Percentiles rank a stretch among this genome's conserved stretches.
Conservation (phyloP, 225 moss, liverwort and hornwort species). For the Marchantia polymorpha region DNA sequence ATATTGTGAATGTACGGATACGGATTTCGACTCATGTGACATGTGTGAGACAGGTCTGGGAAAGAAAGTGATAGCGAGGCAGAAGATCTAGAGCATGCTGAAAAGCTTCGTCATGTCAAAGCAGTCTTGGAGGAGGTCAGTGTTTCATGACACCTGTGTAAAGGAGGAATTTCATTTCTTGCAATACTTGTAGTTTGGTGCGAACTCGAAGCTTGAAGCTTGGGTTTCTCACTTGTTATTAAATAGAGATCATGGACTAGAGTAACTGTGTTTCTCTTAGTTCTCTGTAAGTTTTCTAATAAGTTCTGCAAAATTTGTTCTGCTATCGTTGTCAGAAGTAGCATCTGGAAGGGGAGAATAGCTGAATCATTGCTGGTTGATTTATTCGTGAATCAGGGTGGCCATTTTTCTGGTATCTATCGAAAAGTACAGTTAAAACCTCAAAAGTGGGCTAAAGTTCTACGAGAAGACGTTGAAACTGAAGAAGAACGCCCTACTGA, state of each 20-base stretch:
- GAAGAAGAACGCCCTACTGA: slow-evolving; percentile 87
- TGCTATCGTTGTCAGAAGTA: neutral
- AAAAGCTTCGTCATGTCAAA: slow-evolving; percentile 97
- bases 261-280: too few species aligned
- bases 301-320: too few species aligned
- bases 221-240: neutral
- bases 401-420: slow-evolving; percentile 98
- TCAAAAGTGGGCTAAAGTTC: slow-evolving; percentile 86
- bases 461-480: slow-evolving; percentile 78
- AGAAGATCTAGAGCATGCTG: slow-evolving; percentile 93
- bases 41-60: slow-evolving; percentile 61
- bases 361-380: neutral
- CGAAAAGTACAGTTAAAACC: slow-evolving; percentile 98
- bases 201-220: too few species aligned
- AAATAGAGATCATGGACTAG: too few species aligned
- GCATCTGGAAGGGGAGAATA: neutral
- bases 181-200: neutral
- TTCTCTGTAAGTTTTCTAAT: too few species aligned
- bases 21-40: neutral
- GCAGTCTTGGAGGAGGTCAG: slow-evolving; percentile 96
- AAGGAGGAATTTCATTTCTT: neutral
- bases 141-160: neutral
- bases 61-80: slow-evolving; percentile 99
- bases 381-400: slow-evolving; percentile 60
- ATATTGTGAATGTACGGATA: neutral